Conservation (phyloP, 1,139 yeast species). For the Suhomyces wounanorum region DNA sequence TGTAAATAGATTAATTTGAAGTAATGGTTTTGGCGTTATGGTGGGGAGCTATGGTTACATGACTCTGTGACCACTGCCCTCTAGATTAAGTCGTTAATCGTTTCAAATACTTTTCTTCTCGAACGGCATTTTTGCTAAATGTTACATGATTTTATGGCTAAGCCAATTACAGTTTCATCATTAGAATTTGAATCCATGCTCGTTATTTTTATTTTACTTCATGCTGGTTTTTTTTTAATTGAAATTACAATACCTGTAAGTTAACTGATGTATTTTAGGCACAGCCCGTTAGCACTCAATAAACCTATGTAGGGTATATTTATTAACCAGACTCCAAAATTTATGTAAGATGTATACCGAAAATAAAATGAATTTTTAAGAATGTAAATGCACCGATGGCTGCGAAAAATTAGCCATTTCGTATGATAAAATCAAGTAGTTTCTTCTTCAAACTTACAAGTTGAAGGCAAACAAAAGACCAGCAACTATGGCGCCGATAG, state of each 20-base stretch:
- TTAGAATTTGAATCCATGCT: neutral
- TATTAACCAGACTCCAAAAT: slow-evolving; percentile 1
- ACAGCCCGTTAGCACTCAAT: slow-evolving; percentile 3
- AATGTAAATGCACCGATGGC: slow-evolving; percentile 5
- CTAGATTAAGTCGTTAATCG: no score
- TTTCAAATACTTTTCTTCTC: no score
- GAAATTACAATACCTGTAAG: neutral
- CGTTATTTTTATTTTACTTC: neutral
- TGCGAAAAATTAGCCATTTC: slow-evolving; percentile 6
- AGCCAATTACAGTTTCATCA: no score
- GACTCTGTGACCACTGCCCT: neutral
- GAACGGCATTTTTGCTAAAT: no score
- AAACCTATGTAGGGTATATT: slow-evolving; percentile 5
- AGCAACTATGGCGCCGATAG: slow-evolving; percentile 25
- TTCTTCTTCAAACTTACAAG: slow-evolving; percentile 10
- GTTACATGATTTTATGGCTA: no score
- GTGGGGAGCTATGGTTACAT: neutral
- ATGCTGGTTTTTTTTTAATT: neutral
- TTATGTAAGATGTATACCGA: neutral
- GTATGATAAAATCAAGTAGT: neutral
- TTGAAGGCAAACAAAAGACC: slow-evolving; percentile 21
- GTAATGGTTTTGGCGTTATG: neutral
- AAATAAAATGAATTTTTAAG: neutral
- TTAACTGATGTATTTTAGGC: slow-evolving; percentile 8
- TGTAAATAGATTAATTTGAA: neutral